These are phyloP conservation scores for Citrus mangshanensis DNA, from an alignment of 345 rosid species.

Conservation along the genomic window DNA sequence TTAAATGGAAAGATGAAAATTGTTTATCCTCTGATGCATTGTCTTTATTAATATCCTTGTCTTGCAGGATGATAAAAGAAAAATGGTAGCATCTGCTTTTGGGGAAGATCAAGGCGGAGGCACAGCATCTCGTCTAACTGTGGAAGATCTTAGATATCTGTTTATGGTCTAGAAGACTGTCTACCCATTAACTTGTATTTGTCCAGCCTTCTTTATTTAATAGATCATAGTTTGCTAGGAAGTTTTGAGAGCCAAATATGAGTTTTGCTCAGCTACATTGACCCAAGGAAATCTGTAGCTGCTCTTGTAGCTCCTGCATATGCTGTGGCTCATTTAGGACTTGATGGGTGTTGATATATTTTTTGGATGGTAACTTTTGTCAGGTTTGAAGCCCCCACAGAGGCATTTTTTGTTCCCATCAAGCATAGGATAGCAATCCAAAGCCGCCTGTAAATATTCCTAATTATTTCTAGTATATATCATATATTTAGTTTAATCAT, in stretches of 20 bases:
- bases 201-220: background rate
- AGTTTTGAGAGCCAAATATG: constrained; percentile 6
- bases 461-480: constrained; percentile 28
- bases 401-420: constrained; percentile 39
- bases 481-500: constrained; percentile 18
- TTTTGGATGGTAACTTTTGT: constrained; percentile 19
- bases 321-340: constrained; percentile 21
- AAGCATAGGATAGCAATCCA: constrained; percentile 31
- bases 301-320: constrained; percentile 18
- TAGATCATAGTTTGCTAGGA: constrained; percentile 8
- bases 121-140: constrained; percentile 73
- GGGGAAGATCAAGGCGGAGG: constrained; percentile 87
- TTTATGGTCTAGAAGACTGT: constrained; percentile 34
- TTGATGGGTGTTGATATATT: constrained; percentile 11
- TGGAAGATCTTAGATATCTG: constrained; percentile 73
- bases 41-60: constrained; percentile 2
- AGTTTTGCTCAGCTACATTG: constrained; percentile 26
- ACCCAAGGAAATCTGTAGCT: constrained; percentile 14
- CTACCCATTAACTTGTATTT: background rate
- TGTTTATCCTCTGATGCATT: constrained; percentile 13
- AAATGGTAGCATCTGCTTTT: constrained; percentile 96
- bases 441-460: constrained; percentile 42
- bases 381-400: constrained; percentile 18
- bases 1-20: background rate
- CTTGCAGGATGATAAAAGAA: constrained; percentile 86